Evolutionary conservation across 1,139 yeast species (phyloP), one percentile per base, ranked within the genome.

Genomic region (Suhomyces anneliseae): DNA sequence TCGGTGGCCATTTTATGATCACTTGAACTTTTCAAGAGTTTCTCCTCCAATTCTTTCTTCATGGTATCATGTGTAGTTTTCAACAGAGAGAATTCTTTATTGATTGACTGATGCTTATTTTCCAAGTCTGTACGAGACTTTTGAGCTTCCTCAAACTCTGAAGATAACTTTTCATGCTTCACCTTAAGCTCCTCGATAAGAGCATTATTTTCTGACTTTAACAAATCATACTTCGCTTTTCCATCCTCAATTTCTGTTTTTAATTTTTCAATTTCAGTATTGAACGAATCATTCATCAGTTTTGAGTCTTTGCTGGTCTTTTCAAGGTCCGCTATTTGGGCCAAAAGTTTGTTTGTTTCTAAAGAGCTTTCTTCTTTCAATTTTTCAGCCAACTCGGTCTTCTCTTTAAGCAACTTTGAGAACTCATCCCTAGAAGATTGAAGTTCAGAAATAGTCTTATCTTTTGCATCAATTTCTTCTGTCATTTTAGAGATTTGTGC

Each of bases 181-280:
- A 50, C 43, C 26, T 65, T 64, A 27, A 74, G 44, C 7, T 64
- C 59, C 1, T 53, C 54, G 8, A 36, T 27, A 19, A 38, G 39
- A 29, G 42, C 2, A 19, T 38, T 41, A 10, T 27, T 14, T 27
- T 39, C 38, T 6, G 41, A 14, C 6, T 34, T 15, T 4, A 33
- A 36, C 8, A 19, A 29, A 27, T 29, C 33, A 15, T 34, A 19
- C 32, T 39, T 38, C 32, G 29, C 36, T 34, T 27, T 32, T 34
- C 38, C 38, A 8, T 34, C 39, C 14, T 40, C 42, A 15, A 50
- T 34, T 11, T 50, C 46, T n/a, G 42, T 32, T 7, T 36, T 42
- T n/a, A 47, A 15, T 7, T 36, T 37, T 2, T 38, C 29, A n/a
- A 74, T 38, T 27, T 48, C 39, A 9, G 40, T 40, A 27, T 60